Conservation (phyloP, 2,329 filamentous ascomycete species). For the Botrytis byssoidea region DNA sequence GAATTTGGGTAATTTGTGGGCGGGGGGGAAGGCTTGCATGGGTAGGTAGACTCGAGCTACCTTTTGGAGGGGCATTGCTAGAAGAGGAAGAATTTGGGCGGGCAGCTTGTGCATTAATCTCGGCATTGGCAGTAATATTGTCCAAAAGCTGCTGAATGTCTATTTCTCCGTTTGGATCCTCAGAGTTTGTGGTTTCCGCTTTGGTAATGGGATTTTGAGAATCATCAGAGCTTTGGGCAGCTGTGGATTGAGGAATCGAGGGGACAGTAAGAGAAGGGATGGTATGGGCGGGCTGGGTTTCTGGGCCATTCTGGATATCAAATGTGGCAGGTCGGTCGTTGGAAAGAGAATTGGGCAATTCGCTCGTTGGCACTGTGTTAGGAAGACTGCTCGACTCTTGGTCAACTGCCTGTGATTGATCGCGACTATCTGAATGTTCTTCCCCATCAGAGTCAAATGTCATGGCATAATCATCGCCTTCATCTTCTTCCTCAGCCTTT, state of each 20-base stretch:
- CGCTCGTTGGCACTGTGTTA: slow-evolving; percentile 31
- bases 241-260: slow-evolving; percentile 26
- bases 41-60: slow-evolving; percentile 33
- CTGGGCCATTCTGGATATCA: slow-evolving; percentile 26
- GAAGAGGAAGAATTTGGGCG: slow-evolving; percentile 28
- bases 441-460: slow-evolving; percentile 41
- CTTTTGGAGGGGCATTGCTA: slow-evolving; percentile 31
- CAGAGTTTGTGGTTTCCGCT: slow-evolving; percentile 28
- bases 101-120: slow-evolving; percentile 35
- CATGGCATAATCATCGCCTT: slow-evolving; percentile 41
- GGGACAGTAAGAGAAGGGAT: slow-evolving; percentile 27
- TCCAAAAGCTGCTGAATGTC: slow-evolving; percentile 42
- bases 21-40: slow-evolving; percentile 41
- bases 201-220: slow-evolving; percentile 25
- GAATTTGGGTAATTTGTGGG: slow-evolving; percentile 36
- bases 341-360: slow-evolving; percentile 25
- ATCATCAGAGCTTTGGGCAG: slow-evolving; percentile 26
- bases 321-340: slow-evolving; percentile 27
- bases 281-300: slow-evolving; percentile 29
- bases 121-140: slow-evolving; percentile 42
- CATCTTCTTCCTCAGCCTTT: slow-evolving; percentile 30
- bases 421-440: slow-evolving; percentile 38
- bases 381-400: slow-evolving; percentile 32
- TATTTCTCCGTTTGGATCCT: slow-evolving; percentile 38
- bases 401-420: slow-evolving; percentile 37